Base-by-base conservation (phyloP, 176 grass and related monocot species). In the Rhynchospora pubera region DNA sequence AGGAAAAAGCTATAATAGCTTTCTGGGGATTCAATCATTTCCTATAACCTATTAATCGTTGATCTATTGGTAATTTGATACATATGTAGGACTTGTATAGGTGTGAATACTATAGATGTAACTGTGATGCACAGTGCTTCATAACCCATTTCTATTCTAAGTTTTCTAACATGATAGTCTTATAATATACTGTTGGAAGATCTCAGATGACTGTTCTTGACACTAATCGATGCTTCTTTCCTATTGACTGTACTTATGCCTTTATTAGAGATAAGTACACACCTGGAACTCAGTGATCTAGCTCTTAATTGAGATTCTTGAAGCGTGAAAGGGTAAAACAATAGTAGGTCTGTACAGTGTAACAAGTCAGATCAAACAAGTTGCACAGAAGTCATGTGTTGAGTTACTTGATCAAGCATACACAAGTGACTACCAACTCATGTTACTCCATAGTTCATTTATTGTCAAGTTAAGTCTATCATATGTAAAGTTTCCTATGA, bases 361-460 rank as follows among this genome's bases (percentile, higher is more conserved):
- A 74, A n/a, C 71, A 21, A 61, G 56, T 79, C 77, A 21, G 57
- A 61, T 60, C 34, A 23, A 80, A 18, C 28, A 45, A 62, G 32
- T 62, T 62, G 56, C 42, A 71, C 66, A 71, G 66, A 71, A 45
- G 43, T 46, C 48, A 23, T 53, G 28, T 22, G 28, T 22, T 69
- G 80, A 42, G 24, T 80, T 80, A 53, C 58, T 52, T 83, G 62
- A 53, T 63, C 46, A 65, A 83, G 64, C 62, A 55, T 28, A 44
- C 2, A 32, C 53, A 80, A 80, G 39, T 62, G 11, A 79, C 24
- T 62, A 57, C 16, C 62, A 80, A n/a, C 77, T 45, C 39, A 23
- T 44, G n/a, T 22, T 80, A 80, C 56, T 16, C 2, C 44, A 80
- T 80, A 19, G 28, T 48, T 45, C 57, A 79, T 77, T 77, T 53